Evolutionary conservation across 2,329 filamentous ascomycete species (phyloP), one percentile per base, ranked within the genome.

Genomic region (Monosporascus ibericus): DNA sequence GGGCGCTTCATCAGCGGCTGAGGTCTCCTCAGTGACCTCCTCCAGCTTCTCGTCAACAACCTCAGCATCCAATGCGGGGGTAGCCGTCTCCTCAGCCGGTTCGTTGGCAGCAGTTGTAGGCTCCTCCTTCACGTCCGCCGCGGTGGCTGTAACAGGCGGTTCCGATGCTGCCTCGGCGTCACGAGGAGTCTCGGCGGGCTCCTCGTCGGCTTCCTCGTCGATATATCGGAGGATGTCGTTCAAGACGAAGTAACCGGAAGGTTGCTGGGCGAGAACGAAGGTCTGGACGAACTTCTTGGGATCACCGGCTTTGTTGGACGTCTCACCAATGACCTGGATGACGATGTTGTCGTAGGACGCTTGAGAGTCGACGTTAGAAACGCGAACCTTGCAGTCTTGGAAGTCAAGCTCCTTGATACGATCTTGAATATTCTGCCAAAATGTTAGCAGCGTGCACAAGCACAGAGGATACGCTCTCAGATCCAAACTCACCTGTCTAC

Each of bases 221-320:
- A 99, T 85, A 73, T 95, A 97, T 63, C 94, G 84, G 20, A 97
- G 90, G 69, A 99, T 96, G 68, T 99, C 94, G 72, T 99, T 99
- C 63, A 99, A 82, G 36, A 99, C 92, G 64, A 95, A 99, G 78
- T 97, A 99, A 58, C 94, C 94, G 52, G 92, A 95, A 48, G 90
- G 90, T 75, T 99, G 94, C 72, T 92, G 86, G 48, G 94, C 94
- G 57, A 99, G 88, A 57, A 99, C 90, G 64, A 99, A 99, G 49
- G 92, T 97, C 79, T 99, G 94, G 40, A 92, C 88, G 67, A 99
- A 99, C 72, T 96, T 96, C 78, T 89, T 92, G 65, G 92, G 90
- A 54, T 94, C 89, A 58, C 86, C 86, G 48, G 84, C 85, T 73
- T 95, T 95, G 82, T 95, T 96, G 65, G 92, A 96, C 65, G 94